phyloP scores from a whole-genome alignment of 495 filamentous ascomycete species.

The Cairneyella variabilis region DNA sequence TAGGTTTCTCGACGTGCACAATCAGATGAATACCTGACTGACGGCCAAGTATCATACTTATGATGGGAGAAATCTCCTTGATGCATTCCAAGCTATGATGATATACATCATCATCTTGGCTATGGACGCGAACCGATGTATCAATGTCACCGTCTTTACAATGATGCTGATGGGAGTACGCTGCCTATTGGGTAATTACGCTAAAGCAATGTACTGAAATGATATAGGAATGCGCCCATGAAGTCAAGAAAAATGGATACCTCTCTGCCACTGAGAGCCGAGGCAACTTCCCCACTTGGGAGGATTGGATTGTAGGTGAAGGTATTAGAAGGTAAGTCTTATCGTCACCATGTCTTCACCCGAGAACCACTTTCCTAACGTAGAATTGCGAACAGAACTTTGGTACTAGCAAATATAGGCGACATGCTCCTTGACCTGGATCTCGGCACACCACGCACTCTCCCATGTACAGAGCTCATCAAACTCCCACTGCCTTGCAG shows the following conservation, averaged over 20 bases:
- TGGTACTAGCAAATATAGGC: conserved; percentile 6
- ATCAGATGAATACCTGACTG: neutral
- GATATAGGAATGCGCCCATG: too few species aligned
- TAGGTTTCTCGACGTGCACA: neutral
- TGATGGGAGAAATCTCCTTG: conserved; percentile 1
- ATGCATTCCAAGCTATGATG: conserved; percentile 4
- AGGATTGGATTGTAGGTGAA: conserved; percentile 12
- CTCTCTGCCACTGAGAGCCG: too few species aligned
- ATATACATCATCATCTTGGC: conserved; percentile 7
- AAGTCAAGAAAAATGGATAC: too few species aligned
- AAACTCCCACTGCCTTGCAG: conserved; percentile 9
- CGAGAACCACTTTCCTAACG: too few species aligned
- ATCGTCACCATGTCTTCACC: neutral
- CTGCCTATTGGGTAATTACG: too few species aligned
- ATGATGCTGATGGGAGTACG: conserved; percentile 6
- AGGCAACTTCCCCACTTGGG: conserved; percentile 10
- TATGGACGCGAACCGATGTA: neutral
- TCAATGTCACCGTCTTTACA: neutral
- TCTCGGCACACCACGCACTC: neutral
- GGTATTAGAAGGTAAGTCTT: conserved; percentile 8
- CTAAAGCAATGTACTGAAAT: too few species aligned
- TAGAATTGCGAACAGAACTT: too few species aligned
- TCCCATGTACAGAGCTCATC: neutral
- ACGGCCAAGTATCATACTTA: neutral
- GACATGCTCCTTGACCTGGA: neutral